These are phyloP conservation scores for Phalaenopsis equestris DNA, from an alignment of 106 monocot species.

Conservation along the genomic window DNA sequence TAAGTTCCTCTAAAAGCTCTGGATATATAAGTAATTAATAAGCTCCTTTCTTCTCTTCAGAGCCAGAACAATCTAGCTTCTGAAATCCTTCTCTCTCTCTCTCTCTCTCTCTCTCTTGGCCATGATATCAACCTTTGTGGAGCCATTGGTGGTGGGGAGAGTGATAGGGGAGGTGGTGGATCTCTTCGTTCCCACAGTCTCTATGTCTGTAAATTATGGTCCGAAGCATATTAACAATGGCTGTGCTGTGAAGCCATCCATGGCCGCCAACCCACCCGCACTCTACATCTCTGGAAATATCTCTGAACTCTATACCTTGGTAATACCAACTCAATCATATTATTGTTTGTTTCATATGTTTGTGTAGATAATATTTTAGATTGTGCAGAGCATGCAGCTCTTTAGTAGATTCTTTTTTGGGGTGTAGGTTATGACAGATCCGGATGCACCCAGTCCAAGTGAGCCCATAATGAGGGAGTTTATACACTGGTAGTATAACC, in stretches of 20 bases:
- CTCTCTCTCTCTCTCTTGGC: background rate
- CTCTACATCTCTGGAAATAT: background rate
- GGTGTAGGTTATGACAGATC: slow-evolving; percentile 73
- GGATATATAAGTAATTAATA: too few relatives aligned
- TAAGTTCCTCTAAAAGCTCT: too few relatives aligned
- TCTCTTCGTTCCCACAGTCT: slow-evolving; percentile 8
- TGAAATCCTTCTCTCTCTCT: background rate
- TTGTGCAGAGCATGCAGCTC: too few relatives aligned
- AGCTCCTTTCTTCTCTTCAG: too few relatives aligned
- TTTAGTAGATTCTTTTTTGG: too few relatives aligned
- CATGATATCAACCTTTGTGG: slow-evolving; percentile 7
- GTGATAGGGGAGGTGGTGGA: slow-evolving; percentile 27
- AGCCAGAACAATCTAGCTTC: too few relatives aligned
- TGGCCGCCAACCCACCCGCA: slow-evolving; percentile 7
- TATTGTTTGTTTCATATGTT: too few relatives aligned
- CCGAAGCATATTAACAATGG: slow-evolving; percentile 19
- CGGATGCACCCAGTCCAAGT: slow-evolving; percentile 92
- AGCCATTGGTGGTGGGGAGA: slow-evolving; percentile 17
- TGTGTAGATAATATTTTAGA: too few relatives aligned
- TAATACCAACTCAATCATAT: background rate
- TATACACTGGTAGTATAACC: slow-evolving; percentile 54
- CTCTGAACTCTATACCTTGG: slow-evolving; percentile 19
- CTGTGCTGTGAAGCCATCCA: slow-evolving; percentile 10
- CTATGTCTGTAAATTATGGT: slow-evolving; percentile 7
- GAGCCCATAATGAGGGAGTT: slow-evolving; percentile 76